Evolutionary conservation across 129 eudicot genomes (phyloP), one percentile per base, ranked within the genome.

Genomic region (Silybum marianum): DNA sequence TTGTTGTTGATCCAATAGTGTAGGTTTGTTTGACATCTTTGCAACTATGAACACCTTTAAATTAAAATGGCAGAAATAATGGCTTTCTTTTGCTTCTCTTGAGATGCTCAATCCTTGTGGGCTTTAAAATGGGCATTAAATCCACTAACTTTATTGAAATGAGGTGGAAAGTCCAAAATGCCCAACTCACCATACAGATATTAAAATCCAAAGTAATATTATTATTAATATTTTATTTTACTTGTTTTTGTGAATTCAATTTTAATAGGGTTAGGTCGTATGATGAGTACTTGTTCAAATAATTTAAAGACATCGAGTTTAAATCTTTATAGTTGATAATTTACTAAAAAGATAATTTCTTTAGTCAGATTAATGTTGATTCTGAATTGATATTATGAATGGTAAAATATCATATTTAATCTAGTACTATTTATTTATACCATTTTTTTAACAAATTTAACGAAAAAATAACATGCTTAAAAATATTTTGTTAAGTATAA

Each of bases 1-100:
- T 28, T 81, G 88, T 0, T 86, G 88, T 69, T 85, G 90, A 54
- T 91, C 91, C 84, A 76, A 62, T 42, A 42, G 58, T 58, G 82
- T 73, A 62, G 88, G 67, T 72, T 69, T 76, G 51, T 79, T 71
- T 76, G 85, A 85, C 85, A 83, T 83, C 26, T 84, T 73, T 22
- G 7, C 77, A 77, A 71, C 54, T 70, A 60, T 54, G 68, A 21
- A 44, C 66, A 70, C 78, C 36, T 66, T 71, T 76, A 23, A 65
- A 63, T 69, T 21, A 74, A 66, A 62, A 30, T 26, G 22, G 63
- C 8, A 14, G 21, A 28, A 74, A 86, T 81, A 84, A 54, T 83
- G 81, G 25, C n/a, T 71, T 76, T 74, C 78, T 69, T 69, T 71
- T 39, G 48, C 44, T 82, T 77, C 80, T 81, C 66, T 86, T 40